These are phyloP conservation scores for Oryza coarctata DNA, from an alignment of 176 grass and related monocot species.

Conservation along the genomic window DNA sequence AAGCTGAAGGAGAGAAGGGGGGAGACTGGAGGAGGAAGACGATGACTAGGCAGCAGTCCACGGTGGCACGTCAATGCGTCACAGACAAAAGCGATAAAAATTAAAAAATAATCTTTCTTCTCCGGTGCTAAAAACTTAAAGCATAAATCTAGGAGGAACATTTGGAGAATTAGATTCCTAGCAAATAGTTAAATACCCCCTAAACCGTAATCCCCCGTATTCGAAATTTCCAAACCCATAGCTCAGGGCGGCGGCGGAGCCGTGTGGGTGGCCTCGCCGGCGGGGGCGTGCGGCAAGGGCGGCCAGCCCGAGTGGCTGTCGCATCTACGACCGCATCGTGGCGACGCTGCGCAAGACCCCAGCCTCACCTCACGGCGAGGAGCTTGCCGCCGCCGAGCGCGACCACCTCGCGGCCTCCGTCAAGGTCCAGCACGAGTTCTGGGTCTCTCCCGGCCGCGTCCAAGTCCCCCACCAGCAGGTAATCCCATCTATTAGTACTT, in stretches of 20 bases:
- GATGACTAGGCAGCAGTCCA: too few relatives aligned
- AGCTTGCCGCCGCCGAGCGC: constrained; percentile 25
- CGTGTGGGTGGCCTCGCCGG: not conserved
- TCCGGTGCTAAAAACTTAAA: too few relatives aligned
- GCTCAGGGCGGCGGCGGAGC: not conserved
- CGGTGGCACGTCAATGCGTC: too few relatives aligned
- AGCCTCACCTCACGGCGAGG: constrained; percentile 1
- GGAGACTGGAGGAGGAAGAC: too few relatives aligned
- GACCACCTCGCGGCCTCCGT: constrained; percentile 27
- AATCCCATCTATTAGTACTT: not conserved
- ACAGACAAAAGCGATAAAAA: too few relatives aligned
- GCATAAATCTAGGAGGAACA: too few relatives aligned
- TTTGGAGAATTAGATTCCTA: too few relatives aligned
- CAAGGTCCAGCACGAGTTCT: constrained; percentile 25
- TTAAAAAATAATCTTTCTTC: too few relatives aligned
- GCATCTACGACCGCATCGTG: constrained; percentile 27
- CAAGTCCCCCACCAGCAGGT: constrained; percentile 24
- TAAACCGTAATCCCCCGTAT: too few relatives aligned
- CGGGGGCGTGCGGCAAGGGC: not conserved
- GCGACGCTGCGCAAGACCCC: constrained; percentile 35
- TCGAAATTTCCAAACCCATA: constrained; percentile 35
- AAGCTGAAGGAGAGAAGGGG: constrained; percentile 47
- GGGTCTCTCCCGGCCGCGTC: not conserved
- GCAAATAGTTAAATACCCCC: too few relatives aligned
- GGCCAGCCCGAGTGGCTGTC: constrained; percentile 28